Base-by-base conservation (phyloP, 441 rosid species). In the Sinapis alba region DNA sequence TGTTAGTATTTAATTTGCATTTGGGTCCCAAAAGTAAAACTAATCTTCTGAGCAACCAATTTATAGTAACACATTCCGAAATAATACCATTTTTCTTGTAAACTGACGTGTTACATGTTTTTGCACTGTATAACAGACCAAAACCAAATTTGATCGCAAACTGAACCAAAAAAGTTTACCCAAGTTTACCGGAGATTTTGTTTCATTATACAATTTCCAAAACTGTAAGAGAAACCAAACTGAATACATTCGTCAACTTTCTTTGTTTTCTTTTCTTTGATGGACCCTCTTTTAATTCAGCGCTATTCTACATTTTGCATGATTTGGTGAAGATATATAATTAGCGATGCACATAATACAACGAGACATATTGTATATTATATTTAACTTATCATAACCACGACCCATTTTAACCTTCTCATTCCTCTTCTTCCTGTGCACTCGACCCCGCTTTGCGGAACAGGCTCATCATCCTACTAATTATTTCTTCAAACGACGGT, bases 401-500 rank as follows among this genome's bases (percentile, higher is more conserved):
- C 1, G 27, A 56, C 3, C 69, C 27, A 50, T 50, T 50, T 2
- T 24, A 43, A 61, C 65, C 32, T 71, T 74, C 19, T 79, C 62
- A 79, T 8, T 69, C 66, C 18, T 79, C 79, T 0, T 71, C 79
- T 53, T 71, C 79, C 53, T 61, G 79, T 18, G 57, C 30, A 69
- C n/a, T 19, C 4, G 79, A 65, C 27, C 73, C 77, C 4, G 73
- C 45, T 73, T 80, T 81, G 19, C 72, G 92, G 56, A 50, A 50
- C 56, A 50, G 12, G 23, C 56, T 19, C 56, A 50, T 18, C 56
- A 50, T 50, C 23, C 56, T 84, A 30, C 75, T 81, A 20, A 90
- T 93, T 53, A 90, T 79, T 65, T 85, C 92, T 78, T 88, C 88
- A 56, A 92, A 94, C 2, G 97, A 88, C 2, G 94, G 93, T 32